Base-by-base conservation (phyloP, 495 filamentous ascomycete genomes). In the Penicillium pulvis region DNA sequence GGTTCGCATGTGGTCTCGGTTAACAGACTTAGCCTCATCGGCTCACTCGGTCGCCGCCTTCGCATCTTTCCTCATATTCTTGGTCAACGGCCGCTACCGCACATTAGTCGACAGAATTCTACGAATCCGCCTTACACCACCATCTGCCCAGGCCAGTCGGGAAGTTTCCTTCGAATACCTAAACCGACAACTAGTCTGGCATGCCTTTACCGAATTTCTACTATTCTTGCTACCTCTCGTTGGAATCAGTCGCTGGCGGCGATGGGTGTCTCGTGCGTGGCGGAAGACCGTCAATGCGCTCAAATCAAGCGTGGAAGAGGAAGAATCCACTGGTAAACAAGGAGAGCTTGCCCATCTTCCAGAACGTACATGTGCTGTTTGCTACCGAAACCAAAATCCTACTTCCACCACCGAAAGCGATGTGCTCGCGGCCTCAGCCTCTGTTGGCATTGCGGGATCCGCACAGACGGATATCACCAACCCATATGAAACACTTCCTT, bases 131-230 rank as follows among this genome's bases (percentile, higher is more conserved):
- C 85, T 98, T 19, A 86, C 90, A 1, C 87, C 95, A 23, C 87
- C 88, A 16, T 90, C 87, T 16, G 88, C 82, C 62, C 89, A 95
- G 62, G 87, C 94, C 45, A 88, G 82, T 66, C 86, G 93, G 9
- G 90, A 98, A 72, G 92, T 98, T 16, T 93, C 89, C 1, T 97
- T 98, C 68, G 94, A 98, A 74, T 98, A 97, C 70, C 83, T 98
- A 45, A 98, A 98, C 69, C 88, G 94, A 14, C 94, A 98, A 72
- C 83, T 98, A 7, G 94, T 98, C 43, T 98, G 94, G 94, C 94
- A 98, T 70, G 94, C 94, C 17, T 97, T 98, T 65, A 98, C 94
- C 24, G 94, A 98, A 70, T 98, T 98, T 66, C 81, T 99, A 6
- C 85, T 99, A 7, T 99, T 99, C 70, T 83, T 99, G 11, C 81